phyloP scores from a whole-genome alignment of 2,329 filamentous ascomycete species.

The Diaporthe sp. region DNA sequence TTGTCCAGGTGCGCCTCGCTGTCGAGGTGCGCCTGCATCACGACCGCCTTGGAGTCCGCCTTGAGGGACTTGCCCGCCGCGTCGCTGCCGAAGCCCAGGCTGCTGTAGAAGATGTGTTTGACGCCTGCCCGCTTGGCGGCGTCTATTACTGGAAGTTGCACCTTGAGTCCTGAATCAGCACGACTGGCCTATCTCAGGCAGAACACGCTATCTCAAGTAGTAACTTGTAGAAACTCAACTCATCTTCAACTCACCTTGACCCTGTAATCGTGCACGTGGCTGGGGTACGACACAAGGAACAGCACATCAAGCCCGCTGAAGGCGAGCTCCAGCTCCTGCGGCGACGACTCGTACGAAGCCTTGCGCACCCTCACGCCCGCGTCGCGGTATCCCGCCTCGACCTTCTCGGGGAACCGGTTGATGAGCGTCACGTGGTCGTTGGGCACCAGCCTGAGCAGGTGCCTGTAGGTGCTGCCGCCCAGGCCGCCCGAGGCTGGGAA shows the following conservation, averaged over 20 bases:
- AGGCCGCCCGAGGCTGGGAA: slow-evolving; percentile 65
- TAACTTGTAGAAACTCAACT: neutral
- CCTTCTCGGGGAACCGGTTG: slow-evolving; percentile 55
- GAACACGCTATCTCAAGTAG: neutral
- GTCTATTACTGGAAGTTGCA: slow-evolving; percentile 57
- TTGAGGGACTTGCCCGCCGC: slow-evolving; percentile 38
- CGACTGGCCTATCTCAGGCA: neutral
- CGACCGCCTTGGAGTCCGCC: slow-evolving; percentile 56
- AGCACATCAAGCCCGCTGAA: slow-evolving; percentile 61
- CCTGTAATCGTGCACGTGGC: slow-evolving; percentile 57
- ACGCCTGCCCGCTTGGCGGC: slow-evolving; percentile 63
- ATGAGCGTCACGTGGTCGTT: slow-evolving; percentile 58
- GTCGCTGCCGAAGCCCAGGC: slow-evolving; percentile 63
- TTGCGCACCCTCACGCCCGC: slow-evolving; percentile 59
- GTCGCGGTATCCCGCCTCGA: slow-evolving; percentile 49
- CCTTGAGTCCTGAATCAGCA: slow-evolving; percentile 28
- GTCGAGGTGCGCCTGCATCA: slow-evolving; percentile 69
- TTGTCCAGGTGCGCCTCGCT: slow-evolving; percentile 52
- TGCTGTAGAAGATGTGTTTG: slow-evolving; percentile 67
- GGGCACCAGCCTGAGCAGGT: slow-evolving; percentile 57
- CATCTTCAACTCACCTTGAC: slow-evolving; percentile 51
- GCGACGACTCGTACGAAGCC: slow-evolving; percentile 60
- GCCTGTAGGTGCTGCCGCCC: slow-evolving; percentile 59
- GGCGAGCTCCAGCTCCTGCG: slow-evolving; percentile 54
- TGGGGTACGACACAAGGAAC: slow-evolving; percentile 66